phyloP scores from a whole-genome alignment of 140 eudicot genomes.

The Ambrosia hybrid region DNA sequence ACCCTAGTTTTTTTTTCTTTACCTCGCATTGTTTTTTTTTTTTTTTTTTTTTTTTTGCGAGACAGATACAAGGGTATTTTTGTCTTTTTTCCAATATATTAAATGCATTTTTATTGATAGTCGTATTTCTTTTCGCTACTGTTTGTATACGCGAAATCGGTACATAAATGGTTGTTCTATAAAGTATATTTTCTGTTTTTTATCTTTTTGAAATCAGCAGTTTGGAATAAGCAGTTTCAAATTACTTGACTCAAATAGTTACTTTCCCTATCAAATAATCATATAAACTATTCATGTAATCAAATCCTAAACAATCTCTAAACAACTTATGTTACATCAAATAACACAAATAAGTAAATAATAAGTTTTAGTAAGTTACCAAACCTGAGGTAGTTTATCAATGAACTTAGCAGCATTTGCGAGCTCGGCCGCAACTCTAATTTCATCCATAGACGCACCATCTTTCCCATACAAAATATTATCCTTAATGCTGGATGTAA shows the following conservation, averaged over 20 bases:
- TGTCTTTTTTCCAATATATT: no score
- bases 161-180: no score
- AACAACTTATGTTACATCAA: neutral
- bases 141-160: no score
- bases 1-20: no score
- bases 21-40: no score
- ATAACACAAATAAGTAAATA: neutral
- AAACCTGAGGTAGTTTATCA: conserved; percentile 62
- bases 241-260: neutral
- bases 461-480: conserved; percentile 89
- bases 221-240: neutral
- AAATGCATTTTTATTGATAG: no score
- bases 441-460: conserved; percentile 71
- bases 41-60: no score
- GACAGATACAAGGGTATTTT: no score
- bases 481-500: conserved; percentile 73
- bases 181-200: neutral
- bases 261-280: neutral
- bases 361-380: neutral
- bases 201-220: neutral
- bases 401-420: conserved; percentile 90
- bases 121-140: no score
- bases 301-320: conserved; percentile 5
- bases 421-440: conserved; percentile 63
- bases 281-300: neutral